Evolutionary conservation across 129 eudicot genomes (phyloP), one percentile per base, ranked within the genome.

Genomic region (Chrysanthemum seticuspe): DNA sequence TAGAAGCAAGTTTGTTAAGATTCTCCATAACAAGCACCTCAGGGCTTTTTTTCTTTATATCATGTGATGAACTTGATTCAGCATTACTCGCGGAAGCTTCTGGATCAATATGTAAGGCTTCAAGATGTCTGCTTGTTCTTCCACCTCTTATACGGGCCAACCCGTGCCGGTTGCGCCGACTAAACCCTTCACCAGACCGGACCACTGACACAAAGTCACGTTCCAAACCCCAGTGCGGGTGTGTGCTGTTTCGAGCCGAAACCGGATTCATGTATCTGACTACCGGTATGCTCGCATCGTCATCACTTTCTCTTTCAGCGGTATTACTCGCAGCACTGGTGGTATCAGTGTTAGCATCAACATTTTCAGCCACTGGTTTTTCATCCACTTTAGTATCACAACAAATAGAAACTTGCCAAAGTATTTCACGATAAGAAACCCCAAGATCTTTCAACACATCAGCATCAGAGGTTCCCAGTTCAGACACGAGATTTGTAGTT

Each of bases 361-460:
- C 83, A 77, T 56, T 80, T 76, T 86, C 96, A 53, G 87, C 66
- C 64, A 84, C 94, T 67, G 74, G 87, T 76, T 84, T 88, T 85
- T 93, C 95, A 45, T 90, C 96, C 74, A 68, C 89, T 85, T 90
- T 88, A 51, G 85, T 67, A 80, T 90, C 96, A 81, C 84, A 84
- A 69, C 83, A 76, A 65, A 88, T 51, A 56, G 99, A 94, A 80
- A 90, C 77, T 75, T 94, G 99, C 99, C 99, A 94, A 13, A 86
- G 85, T 56, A 88, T 76, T 75, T 90, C 99, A 82, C 81, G 84
- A 62, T 94, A 94, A 50, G 82, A 82, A 76, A 79, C 86, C 49
- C 99, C 99, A 79, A 94, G 90, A 71, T 94, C 99, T 83, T 83
- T 88, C 77, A 94, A 74, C 68, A 90, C 91, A 74, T 94, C 99